Conservation (phyloP, 1,284 basidiomycete genomes). For the Vanrija sp. region DNA sequence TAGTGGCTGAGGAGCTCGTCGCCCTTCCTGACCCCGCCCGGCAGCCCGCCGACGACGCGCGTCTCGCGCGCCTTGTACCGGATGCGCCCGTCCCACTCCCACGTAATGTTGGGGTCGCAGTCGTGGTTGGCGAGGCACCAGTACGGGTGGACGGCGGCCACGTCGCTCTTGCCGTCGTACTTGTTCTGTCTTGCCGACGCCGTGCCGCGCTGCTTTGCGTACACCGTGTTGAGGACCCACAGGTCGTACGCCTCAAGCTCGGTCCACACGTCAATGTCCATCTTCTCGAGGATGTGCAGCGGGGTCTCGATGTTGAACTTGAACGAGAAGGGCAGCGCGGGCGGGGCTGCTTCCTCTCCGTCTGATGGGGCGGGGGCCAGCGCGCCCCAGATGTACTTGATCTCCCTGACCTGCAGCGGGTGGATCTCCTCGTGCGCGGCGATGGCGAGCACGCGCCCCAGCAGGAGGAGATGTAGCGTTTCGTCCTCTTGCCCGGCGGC, state of each 20-base stretch:
- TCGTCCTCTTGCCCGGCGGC: constrained; percentile 7
- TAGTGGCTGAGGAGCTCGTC: constrained; percentile 17
- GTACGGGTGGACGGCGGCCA: constrained; percentile 15
- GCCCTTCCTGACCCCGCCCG: constrained; percentile 3
- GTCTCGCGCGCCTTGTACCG: constrained; percentile 1
- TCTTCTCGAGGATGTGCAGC: constrained; percentile 12
- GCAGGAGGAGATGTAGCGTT: constrained; percentile 11
- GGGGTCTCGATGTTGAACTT: constrained; percentile 15
- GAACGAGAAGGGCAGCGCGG: constrained; percentile 10
- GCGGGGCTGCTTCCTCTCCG: not conserved
- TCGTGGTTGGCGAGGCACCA: constrained; percentile 19
- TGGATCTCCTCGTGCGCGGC: constrained; percentile 5
- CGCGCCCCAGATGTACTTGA: constrained; percentile 18
- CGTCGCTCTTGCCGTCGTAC: constrained; percentile 11
- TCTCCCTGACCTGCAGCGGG: constrained; percentile 14
- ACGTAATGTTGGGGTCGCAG: constrained; percentile 16
- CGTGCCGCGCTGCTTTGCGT: constrained; percentile 15
- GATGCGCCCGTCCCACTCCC: constrained; percentile 15
- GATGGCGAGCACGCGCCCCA: constrained; percentile 13
- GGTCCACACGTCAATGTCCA: constrained; percentile 15
- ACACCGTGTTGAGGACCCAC: constrained; percentile 17
- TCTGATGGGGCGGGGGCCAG: not conserved
- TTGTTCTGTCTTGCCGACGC: constrained; percentile 12
- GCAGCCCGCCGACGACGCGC: not conserved
- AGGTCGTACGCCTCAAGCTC: constrained; percentile 5